Base-by-base conservation (phyloP, 129 eudicot genomes). In the Oenanthe sinensis region DNA sequence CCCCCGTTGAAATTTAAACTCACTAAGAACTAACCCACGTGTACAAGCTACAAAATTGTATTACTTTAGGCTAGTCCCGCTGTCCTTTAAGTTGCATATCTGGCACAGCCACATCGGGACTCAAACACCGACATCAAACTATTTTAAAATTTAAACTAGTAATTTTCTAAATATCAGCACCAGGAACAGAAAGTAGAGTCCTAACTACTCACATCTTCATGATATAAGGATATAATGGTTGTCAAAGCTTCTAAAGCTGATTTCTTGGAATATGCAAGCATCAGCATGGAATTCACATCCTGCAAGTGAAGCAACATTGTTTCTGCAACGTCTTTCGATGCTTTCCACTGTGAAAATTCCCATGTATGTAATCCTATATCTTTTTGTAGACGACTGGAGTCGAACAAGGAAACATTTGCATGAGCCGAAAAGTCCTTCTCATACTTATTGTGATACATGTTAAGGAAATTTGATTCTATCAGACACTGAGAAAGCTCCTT, bases 361-460 rank as follows among this genome's bases (percentile, higher is more conserved):
- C 99, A 92, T 82, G 83, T 78, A 65, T 89, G 90, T 49, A 90
- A 58, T 83, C 97, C 99, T 47, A 89, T 49, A 86, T 96, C 99
- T 48, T 77, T 84, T 84, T 79, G 83, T 5, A 92, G 78, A 72
- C 90, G 89, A 36, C 37, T 43, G 65, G 77, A 54, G 85, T 96
- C 97, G 81, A 85, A 92, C 79, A 92, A 72, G 79, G 81, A 75
- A 70, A 85, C 71, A 75, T 77, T 85, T 28, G 69, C 74, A 60
- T 81, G 69, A 47, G 76, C 81, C 28, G 80, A 79, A 78, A 88
- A 44, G 74, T 86, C 90, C 37, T 75, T 84, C 75, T 74, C 81
- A 73, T 81, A 77, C 81, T 88, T 85, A 37, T 74, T 80, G 43
- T 75, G 84, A 89, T 92, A 96, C 63, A 84, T 71, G 76, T 84